A percentile compares a stretch with the other conserved stretches of the same genome.
Evolutionary conservation across 2,329 filamentous ascomycete genomes (phyloP).

Genomic region (Pseudogymnoascus sp.): DNA sequence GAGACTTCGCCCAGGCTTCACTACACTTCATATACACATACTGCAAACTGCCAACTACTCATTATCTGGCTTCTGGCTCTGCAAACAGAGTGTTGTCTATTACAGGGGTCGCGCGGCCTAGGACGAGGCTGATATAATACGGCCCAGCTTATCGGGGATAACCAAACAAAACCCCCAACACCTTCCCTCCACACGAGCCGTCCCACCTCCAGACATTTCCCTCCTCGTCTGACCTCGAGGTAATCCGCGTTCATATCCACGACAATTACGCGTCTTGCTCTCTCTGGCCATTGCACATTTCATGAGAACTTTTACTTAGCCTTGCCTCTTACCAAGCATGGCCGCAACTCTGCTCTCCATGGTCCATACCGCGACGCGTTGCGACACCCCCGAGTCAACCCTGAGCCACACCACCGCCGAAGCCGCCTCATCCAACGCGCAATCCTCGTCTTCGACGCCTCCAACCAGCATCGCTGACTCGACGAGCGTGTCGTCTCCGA

Average conservation of each 20-base stretch:
- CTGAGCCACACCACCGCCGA: slow-evolving; percentile 23
- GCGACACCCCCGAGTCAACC: slow-evolving; percentile 18
- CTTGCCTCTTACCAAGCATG: not conserved
- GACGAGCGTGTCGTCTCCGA: slow-evolving; percentile 46
- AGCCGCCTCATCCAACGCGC: slow-evolving; percentile 18
- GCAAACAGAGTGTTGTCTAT: not conserved
- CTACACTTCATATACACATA: not conserved
- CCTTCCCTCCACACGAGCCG: not conserved
- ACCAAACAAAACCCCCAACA: slow-evolving; percentile 6
- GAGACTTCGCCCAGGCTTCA: not conserved
- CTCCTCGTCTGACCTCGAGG: not conserved
- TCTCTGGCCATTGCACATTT: not conserved
- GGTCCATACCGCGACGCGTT: slow-evolving; percentile 1
- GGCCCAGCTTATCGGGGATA: slow-evolving; percentile 6
- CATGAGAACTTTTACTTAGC: not conserved
- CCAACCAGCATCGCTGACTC: slow-evolving; percentile 58
- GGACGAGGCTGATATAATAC: slow-evolving; percentile 6
- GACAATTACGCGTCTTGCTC: slow-evolving; percentile 4
- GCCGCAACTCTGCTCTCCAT: not conserved
- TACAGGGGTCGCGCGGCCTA: not conserved
- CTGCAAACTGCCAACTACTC: not conserved
- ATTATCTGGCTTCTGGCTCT: not conserved
- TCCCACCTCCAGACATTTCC: slow-evolving; percentile 1
- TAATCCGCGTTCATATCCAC: not conserved
- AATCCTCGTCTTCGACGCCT: slow-evolving; percentile 44